Evolutionary conservation across 176 grass and related monocot species (phyloP).

Genomic region (Oryza meridionalis): DNA sequence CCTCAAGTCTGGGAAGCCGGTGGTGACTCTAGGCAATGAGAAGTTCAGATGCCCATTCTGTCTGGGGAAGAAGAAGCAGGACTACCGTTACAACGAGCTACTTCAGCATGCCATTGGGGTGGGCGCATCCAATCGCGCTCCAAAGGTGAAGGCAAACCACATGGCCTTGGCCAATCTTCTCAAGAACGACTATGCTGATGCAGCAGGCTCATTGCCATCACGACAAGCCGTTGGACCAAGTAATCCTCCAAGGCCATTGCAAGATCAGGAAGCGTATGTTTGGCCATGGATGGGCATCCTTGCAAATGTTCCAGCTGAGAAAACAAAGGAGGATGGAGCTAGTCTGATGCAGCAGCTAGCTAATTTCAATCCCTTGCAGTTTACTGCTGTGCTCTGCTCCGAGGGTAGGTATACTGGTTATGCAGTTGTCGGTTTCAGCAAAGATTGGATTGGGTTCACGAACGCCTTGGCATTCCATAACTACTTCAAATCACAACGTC

Average conservation of each 20-base stretch:
- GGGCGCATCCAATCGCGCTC: slow-evolving; percentile 54
- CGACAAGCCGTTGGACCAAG: slow-evolving; percentile 2
- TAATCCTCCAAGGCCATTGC: slow-evolving; percentile 33
- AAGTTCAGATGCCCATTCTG: slow-evolving; percentile 63
- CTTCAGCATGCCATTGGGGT: slow-evolving; percentile 59
- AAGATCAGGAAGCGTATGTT: slow-evolving; percentile 48
- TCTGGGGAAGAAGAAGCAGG: slow-evolving; percentile 60
- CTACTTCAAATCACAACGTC: slow-evolving; percentile 31
- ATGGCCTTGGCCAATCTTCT: slow-evolving; percentile 54
- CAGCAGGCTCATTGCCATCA: slow-evolving; percentile 1
- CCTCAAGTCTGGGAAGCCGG: slow-evolving; percentile 38
- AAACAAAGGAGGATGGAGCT: slow-evolving; percentile 13
- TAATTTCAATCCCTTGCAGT: slow-evolving; percentile 37
- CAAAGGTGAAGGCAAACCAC: slow-evolving; percentile 59
- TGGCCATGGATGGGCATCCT: slow-evolving; percentile 67
- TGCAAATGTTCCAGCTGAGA: slow-evolving; percentile 44
- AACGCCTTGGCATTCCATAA: slow-evolving; percentile 62
- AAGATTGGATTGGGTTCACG: slow-evolving; percentile 68
- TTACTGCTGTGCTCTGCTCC: slow-evolving; percentile 7
- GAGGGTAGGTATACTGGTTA: slow-evolving; percentile 30
- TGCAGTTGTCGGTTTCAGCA: slow-evolving; percentile 49
- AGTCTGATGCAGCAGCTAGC: slow-evolving; percentile 40
- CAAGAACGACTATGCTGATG: slow-evolving; percentile 40
- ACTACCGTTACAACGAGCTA: slow-evolving; percentile 56
- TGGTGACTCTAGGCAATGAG: slow-evolving; percentile 30